Evolutionary conservation across 164 flowering plant species (phyloP).

Genomic region (Aristolochia contorta): DNA sequence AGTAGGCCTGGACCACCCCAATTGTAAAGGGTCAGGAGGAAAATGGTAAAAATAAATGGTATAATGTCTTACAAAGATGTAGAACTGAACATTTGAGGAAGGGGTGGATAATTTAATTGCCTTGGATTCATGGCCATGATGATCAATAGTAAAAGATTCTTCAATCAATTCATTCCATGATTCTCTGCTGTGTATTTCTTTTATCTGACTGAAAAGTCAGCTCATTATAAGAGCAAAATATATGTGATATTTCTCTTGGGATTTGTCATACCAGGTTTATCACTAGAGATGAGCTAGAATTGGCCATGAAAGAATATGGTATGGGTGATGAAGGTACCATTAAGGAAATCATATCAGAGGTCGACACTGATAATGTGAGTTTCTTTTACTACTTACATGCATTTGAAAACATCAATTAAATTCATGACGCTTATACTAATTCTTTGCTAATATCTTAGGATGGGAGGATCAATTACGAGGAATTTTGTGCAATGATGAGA

Average conservation of each 20-base stretch:
- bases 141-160: too few species aligned
- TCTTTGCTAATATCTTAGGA: slow-evolving; percentile 37
- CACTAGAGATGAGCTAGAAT: slow-evolving; percentile 72
- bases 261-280: slow-evolving; percentile 40
- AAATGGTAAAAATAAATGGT: too few species aligned
- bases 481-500: slow-evolving; percentile 78
- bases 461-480: slow-evolving; percentile 74
- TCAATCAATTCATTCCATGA: too few species aligned
- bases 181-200: not conserved
- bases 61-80: too few species aligned
- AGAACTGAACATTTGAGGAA: too few species aligned
- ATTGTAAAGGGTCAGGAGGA: too few species aligned
- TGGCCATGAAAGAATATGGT: slow-evolving; percentile 67
- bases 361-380: slow-evolving; percentile 81
- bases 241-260: not conserved
- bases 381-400: not conserved
- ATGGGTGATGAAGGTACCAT: slow-evolving; percentile 72
- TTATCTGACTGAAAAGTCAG: not conserved
- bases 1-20: too few species aligned
- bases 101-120: too few species aligned
- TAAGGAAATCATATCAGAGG: slow-evolving; percentile 72
- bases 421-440: slow-evolving; percentile 2
- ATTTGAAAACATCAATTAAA: too few species aligned
- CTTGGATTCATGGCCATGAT: too few species aligned
- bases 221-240: not conserved